Evolutionary conservation across 768 basidiomycete species (phyloP), one percentile per base, ranked within the genome.

Genomic region (Trametes meyenii): DNA sequence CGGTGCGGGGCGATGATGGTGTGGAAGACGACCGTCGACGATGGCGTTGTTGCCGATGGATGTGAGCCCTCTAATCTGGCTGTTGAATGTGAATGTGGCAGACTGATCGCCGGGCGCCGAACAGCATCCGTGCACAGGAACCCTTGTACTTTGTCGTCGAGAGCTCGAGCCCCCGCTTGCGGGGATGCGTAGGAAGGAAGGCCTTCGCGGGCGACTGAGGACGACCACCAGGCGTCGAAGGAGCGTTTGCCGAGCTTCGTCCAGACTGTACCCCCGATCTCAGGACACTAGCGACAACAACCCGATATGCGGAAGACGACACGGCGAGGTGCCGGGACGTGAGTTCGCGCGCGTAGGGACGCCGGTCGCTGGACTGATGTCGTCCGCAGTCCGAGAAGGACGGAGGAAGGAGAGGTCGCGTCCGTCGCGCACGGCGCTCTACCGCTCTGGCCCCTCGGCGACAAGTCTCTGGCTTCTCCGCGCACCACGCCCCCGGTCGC

Each of bases 311-410:
- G 29, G 29, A 8, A 33, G 3, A 44, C 12, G 8, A 17, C 17
- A 35, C 33, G 50, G 33, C 17, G 17, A 14, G 35, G 33, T 7
- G 16, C n/a, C 50, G 49, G 49, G 14, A 10, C 49, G 16, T 24
- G 21, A 14, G 46, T 19, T 17, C 33, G 33, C 35, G 23, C 23
- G 36, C 53, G 33, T 26, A 55, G 26, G 42, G 33, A 29, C 53
- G 53, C 53, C 29, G 29, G 42, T 57, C 49, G 49, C 8, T 46
- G 46, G 29, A 57, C 38, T 19, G 26, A 58, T 29, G 57, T 58
- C 57, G 56, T 29, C 8, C 39, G 48, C 57, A 58, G 2, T 36
- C 57, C 57, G 57, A 58, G 57, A 58, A 58, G 57, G 57, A 40
- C 57, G 57, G 57, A 58, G 23, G 46, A 50, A 24, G 17, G 57